These are phyloP conservation scores for Colletotrichum godetiae DNA, from an alignment of 2,329 filamentous ascomycete species.

Conservation along the genomic window DNA sequence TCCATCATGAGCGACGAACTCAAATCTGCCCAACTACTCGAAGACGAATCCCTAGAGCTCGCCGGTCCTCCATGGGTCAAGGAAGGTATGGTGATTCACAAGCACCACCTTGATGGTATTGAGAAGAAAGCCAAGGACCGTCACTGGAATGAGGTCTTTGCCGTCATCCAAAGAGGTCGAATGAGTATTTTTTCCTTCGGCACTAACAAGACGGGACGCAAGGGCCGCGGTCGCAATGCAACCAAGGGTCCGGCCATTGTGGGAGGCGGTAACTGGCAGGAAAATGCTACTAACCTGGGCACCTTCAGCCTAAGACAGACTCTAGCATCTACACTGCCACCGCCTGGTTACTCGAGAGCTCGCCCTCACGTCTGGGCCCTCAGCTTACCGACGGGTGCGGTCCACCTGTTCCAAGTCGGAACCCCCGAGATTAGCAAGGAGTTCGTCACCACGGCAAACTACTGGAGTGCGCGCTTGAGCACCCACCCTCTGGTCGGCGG, in stretches of 20 bases:
- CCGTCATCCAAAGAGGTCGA: constrained; percentile 93
- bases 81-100: constrained; percentile 95
- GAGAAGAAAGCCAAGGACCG: constrained; percentile 95
- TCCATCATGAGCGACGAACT: constrained; percentile 71
- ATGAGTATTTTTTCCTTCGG: constrained; percentile 95
- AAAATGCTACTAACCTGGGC: constrained; percentile 91
- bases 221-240: constrained; percentile 64
- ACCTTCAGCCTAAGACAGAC: constrained; percentile 91
- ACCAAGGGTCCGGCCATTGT: constrained; percentile 73
- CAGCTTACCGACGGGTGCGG: constrained; percentile 89
- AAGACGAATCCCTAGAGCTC: constrained; percentile 92
- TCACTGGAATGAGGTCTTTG: constrained; percentile 95
- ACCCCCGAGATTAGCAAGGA: constrained; percentile 95
- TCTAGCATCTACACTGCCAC: constrained; percentile 87
- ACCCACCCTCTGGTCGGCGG: constrained; percentile 94
- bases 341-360: constrained; percentile 91
- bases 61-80: constrained; percentile 98
- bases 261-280: constrained; percentile 97
- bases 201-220: constrained; percentile 80
- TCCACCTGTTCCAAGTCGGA: constrained; percentile 98
- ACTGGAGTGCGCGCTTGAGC: constrained; percentile 94
- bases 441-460: constrained; percentile 94
- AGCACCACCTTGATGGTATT: constrained; percentile 90
- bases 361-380: constrained; percentile 95
- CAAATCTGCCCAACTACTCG: constrained; percentile 75